Base-by-base conservation (phyloP, 371 early-diverging fungal genomes). In the Apophysomyces elegans region DNA sequence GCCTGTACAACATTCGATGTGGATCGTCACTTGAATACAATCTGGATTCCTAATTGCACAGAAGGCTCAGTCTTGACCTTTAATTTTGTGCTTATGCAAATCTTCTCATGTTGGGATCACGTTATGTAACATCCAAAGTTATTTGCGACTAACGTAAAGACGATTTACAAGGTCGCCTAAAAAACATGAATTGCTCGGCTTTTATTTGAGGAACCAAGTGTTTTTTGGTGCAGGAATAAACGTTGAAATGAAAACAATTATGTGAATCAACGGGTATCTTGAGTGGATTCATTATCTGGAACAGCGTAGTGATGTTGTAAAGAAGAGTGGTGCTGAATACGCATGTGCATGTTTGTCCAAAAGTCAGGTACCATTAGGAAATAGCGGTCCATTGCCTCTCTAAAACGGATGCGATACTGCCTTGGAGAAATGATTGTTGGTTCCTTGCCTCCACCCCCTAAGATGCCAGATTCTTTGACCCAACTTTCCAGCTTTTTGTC, bases 371-470 rank as follows among this genome's bases (percentile, higher is more conserved):
- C 87, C 83, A 88, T 83, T 21, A 92, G 72, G 69, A 95, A 95
- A 68, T 95, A 95, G 38, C 84, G 77, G 41, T 92, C 93, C 92
- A 98, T 96, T n/a, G 95, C 93, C 45, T 90, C 87, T 58, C 96
- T 78, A 80, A 98, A 98, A 59, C 98, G 88, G 47, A 85, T 87
- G 59, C 93, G 89, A 76, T 98, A 98, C 78, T 94, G 93, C 37
- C 85, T 84, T n/a, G 98, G 98, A 7, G 95, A 91, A 21, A 96
- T 91, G 66, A 98, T 96, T 5, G 98, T 98, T 1, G 96, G 97
- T 44, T 91, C 92, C 59, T 89, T 90, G 36, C 93, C 92, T 8
- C 93, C 93, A 4, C 93, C 92, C 21, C 95, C 93, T 47, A 95
- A 70, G 61, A 93, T 83, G 8, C 91, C 91, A 0, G 95, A 87